These are phyloP conservation scores for Trichoderma citrinoviride DNA, from an alignment of 2,329 filamentous ascomycete species.

Conservation along the genomic window DNA sequence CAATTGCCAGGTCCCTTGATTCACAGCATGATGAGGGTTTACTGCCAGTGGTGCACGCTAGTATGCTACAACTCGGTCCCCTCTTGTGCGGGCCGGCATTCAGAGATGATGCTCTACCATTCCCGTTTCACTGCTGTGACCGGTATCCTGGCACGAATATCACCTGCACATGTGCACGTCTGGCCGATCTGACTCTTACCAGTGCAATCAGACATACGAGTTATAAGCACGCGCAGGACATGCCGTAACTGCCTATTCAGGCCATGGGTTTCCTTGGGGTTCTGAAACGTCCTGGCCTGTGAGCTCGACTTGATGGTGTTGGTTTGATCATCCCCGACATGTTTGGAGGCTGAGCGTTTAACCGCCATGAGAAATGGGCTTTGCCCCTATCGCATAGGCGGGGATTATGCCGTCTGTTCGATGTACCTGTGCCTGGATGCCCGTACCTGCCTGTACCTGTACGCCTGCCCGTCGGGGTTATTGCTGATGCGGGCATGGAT, in stretches of 20 bases:
- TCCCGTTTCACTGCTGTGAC: background rate
- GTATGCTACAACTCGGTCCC: background rate
- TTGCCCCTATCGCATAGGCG: background rate
- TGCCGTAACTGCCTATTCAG: conserved; percentile 6
- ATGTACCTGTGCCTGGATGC: background rate
- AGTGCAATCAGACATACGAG: no score
- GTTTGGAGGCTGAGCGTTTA: background rate
- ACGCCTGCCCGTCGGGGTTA: background rate
- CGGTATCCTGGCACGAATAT: no score
- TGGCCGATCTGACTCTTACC: background rate
- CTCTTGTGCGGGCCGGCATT: background rate
- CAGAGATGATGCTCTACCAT: background rate
- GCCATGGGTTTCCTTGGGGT: background rate
- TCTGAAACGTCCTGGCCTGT: conserved; percentile 9
- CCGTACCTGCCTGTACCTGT: background rate
- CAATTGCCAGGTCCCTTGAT: background rate
- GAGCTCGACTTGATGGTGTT: background rate
- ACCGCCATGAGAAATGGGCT: background rate
- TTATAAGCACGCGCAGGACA: background rate
- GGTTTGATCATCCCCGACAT: background rate
- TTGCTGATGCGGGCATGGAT: background rate
- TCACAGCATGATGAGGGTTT: background rate
- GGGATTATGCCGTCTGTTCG: background rate
- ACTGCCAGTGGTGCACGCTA: background rate
- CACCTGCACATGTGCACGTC: no score